A percentile compares a stretch with the other conserved stretches of the same genome.
phyloP scores from a whole-genome alignment of 805 yeast species.

The Ogataea minuta region DNA sequence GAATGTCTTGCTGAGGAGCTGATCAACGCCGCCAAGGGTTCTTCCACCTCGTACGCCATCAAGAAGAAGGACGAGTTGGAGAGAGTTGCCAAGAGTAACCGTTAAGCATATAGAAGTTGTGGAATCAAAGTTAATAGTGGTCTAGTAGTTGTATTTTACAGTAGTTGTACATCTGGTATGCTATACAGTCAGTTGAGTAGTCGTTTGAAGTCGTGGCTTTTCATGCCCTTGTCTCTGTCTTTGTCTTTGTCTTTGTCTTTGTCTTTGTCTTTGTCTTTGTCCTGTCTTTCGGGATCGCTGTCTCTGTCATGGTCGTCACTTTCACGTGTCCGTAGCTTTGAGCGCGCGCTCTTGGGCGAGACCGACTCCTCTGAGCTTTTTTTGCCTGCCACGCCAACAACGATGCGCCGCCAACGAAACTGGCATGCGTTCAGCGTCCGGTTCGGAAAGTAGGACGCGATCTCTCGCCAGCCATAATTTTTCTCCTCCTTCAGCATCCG shows the following conservation, averaged over 20 bases:
- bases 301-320: neutral
- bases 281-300: neutral
- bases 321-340: neutral
- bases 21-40: conserved; percentile 99
- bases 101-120: conserved; percentile 54
- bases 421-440: conserved; percentile 89
- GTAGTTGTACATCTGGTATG: conserved; percentile 4
- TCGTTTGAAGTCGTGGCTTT: conserved; percentile 1
- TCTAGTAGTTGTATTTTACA: conserved; percentile 4
- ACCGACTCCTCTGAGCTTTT: conserved; percentile 1
- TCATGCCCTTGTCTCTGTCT: neutral
- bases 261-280: neutral
- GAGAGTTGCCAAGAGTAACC: conserved; percentile 99
- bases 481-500: conserved; percentile 79
- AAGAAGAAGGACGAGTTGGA: conserved; percentile 99
- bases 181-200: conserved; percentile 7
- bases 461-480: conserved; percentile 88
- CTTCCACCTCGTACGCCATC: conserved; percentile 99
- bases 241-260: conserved; percentile 1
- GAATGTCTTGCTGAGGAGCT: conserved; percentile 99
- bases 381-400: conserved; percentile 35
- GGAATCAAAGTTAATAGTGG: neutral
- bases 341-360: conserved; percentile 5
- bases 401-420: conserved; percentile 78
- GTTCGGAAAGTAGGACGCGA: conserved; percentile 71